Base-by-base conservation (phyloP, 2,329 filamentous ascomycete species). In the Thielaviopsis euricoi region DNA sequence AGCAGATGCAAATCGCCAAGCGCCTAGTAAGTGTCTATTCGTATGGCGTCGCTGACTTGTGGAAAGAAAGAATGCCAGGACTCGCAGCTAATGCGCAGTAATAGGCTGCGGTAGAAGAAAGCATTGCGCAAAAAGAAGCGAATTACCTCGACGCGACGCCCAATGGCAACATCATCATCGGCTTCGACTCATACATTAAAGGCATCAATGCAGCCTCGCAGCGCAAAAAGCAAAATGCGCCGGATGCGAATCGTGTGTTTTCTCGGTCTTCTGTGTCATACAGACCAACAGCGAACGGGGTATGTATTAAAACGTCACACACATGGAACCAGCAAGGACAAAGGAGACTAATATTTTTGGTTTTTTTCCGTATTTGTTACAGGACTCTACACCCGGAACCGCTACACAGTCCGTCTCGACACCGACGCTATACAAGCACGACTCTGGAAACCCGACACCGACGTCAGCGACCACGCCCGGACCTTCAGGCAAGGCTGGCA, bases 111-210 rank as follows among this genome's bases (percentile, higher is more conserved):
- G 64, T 74, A 60, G 93, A 98, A 74, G 87, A 95, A 54, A 79
- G 80, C 63, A 97, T 98, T 65, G 83, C 80, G 67, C 82, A 85
- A 62, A 85, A 88, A 66, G 93, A 98, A 70, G 82, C 84, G 59
- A 79, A 84, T 19, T 98, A 98, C 69, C 82, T 98, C 55, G 91
- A 97, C 69, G 89, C 89, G 66, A 94, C 89, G 4, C 85, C 83
- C 15, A 82, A 77, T 64, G 93, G 93, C 51, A 98, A 98, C 73
- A 97, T 98, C 67, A 91, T 98, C 69, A 89, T 87, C 53, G 93
- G 93, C 22, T 98, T 98, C 70, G 93, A 98, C 70, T 94, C 89
- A 68, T 98, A 97, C 73, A 94, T 95, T 75, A 98, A 98, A 71
- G 90, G 88, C 57, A 79, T 78, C 19, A 78, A 80, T 9, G 80